Evolutionary conservation across 2,329 filamentous ascomycete species (phyloP), one percentile per base, ranked within the genome.

Genomic region (Xylariales sp.): DNA sequence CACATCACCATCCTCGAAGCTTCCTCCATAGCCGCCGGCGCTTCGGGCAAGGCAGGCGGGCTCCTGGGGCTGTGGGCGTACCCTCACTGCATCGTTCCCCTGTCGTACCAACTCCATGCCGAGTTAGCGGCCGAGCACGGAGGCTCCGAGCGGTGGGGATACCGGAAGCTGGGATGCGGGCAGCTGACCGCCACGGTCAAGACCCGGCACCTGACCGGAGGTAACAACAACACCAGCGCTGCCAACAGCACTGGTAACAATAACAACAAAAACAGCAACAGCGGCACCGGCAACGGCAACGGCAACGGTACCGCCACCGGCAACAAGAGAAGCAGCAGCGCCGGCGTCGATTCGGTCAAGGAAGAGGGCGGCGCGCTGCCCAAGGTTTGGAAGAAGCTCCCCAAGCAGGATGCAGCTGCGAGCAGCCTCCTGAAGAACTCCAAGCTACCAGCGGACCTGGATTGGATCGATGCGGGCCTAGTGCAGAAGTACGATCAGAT

Each of bases 1-100:
- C 82, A 72, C 37, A 83, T 97, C 52, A 95, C 86, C 2, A 71
- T 98, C 20, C 73, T 97, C 38, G 93, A 98, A 69, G 89, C 93
- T 1, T 81, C 81, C 4, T 74, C 81, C 30, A 83, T 97, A 47
- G 93, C 93, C 6, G 80, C 88, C n/a, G 91, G 87, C 17, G 91
- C 93, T 25, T 95, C 89, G 7, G 93, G 93, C 28, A 97, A 96
- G 65, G 91, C 93, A 1, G 93, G 93, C 13, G 93, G 93, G 1
- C 72, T 98, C 5, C 74, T 98, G 16, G 93, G 83, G 1, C 70
- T 90, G 13, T 97, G 91, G 89, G 93, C 91, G 1, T 96, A 95
- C 55, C 93, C 93, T 0, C 71, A 70, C 40, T 83, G 78, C 52
- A 79, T 97, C 27, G 91, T 96, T 1, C 87, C 87, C 1, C 69